Evolutionary conservation across 2,329 filamentous ascomycete species (phyloP).

Genomic region (Colletotrichum incanum): DNA sequence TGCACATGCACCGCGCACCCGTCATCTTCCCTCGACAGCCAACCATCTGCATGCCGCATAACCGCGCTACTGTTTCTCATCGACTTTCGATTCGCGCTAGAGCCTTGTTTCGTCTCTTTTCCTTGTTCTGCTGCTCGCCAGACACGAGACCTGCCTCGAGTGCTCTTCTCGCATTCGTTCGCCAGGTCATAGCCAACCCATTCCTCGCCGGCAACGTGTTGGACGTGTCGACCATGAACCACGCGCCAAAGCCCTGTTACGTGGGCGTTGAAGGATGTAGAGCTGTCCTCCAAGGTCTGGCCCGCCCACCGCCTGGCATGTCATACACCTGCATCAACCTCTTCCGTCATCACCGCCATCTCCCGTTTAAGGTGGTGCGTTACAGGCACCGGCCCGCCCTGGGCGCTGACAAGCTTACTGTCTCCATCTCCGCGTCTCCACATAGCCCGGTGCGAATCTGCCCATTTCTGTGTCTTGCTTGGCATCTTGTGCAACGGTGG

Average conservation of each 20-base stretch:
- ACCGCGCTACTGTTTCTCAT: constrained; percentile 38
- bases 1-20: constrained; percentile 4
- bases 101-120: constrained; percentile 37
- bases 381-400: constrained; percentile 18
- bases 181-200: constrained; percentile 11
- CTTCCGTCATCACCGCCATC: constrained; percentile 17
- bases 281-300: background rate
- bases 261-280: background rate
- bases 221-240: constrained; percentile 1
- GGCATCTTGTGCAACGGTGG: constrained; percentile 25
- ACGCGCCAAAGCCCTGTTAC: constrained; percentile 1
- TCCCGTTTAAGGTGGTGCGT: constrained; percentile 5
- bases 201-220: constrained; percentile 5
- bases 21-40: constrained; percentile 12
- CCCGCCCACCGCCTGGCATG: background rate
- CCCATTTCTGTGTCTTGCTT: constrained; percentile 4
- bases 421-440: constrained; percentile 24
- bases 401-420: constrained; percentile 23
- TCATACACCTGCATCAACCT: background rate
- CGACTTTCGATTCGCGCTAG: constrained; percentile 30
- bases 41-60: constrained; percentile 35
- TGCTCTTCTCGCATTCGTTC: constrained; percentile 2
- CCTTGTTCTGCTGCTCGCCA: constrained; percentile 7
- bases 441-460: constrained; percentile 26
- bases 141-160: constrained; percentile 7